phyloP scores from a whole-genome alignment of 768 basidiomycete genomes.

The Lactifluus volemus region DNA sequence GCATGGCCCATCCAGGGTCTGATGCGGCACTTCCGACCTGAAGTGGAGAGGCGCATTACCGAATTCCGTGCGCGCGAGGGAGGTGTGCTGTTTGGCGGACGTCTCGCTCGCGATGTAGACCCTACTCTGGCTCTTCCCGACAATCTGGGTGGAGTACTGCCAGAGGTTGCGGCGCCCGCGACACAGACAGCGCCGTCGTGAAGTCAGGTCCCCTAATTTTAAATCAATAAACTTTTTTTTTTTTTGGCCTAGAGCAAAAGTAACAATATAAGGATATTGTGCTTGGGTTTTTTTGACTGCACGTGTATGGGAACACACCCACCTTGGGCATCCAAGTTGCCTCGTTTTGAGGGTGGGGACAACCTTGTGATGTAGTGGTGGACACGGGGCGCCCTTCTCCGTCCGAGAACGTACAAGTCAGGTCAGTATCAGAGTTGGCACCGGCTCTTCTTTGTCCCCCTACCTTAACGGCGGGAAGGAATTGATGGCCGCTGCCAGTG shows the following conservation, averaged over 20 bases:
- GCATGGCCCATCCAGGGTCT: conserved; percentile 99
- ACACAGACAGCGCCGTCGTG: conserved; percentile 1
- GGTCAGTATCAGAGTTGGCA: background rate
- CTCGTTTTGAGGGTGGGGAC: background rate
- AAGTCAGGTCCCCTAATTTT: background rate
- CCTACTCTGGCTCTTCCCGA: conserved; percentile 66
- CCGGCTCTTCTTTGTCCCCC: background rate
- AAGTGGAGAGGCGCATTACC: conserved; percentile 83
- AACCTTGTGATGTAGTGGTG: background rate
- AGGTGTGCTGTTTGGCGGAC: conserved; percentile 82
- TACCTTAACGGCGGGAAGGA: background rate
- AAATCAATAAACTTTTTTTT: background rate
- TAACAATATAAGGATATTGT: background rate
- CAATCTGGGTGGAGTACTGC: conserved; percentile 50
- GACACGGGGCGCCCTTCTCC: background rate
- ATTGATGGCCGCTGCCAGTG: background rate
- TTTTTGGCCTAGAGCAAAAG: background rate
- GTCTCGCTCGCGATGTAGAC: conserved; percentile 57
- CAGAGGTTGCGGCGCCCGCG: conserved; percentile 29
- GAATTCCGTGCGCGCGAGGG: conserved; percentile 61
- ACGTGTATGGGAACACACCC: background rate
- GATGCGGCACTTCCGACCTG: conserved; percentile 95
- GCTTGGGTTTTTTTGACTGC: background rate
- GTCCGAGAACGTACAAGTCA: background rate
- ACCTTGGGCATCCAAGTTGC: background rate